Evolutionary conservation across 257 asterid genomes (phyloP).

Genomic region (Solanum sparsipilum): DNA sequence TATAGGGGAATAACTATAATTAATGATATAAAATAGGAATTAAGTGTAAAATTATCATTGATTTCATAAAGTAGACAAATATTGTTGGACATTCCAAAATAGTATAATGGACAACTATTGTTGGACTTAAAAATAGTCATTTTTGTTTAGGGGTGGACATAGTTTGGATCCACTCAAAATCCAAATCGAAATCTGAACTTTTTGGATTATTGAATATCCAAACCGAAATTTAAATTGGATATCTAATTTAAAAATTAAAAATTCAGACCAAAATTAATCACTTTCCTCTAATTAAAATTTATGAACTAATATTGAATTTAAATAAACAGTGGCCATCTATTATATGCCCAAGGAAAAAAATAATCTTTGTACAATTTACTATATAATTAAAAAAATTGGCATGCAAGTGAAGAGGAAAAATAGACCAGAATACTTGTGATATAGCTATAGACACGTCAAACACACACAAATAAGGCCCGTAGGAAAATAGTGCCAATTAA

Average conservation of each 20-base stretch:
- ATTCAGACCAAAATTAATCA: too few species aligned
- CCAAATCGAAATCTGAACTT: too few species aligned
- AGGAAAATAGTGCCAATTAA: background rate
- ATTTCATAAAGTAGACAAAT: too few species aligned
- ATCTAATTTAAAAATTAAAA: too few species aligned
- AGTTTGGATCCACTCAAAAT: background rate
- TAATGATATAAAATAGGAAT: too few species aligned
- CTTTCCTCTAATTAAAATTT: background rate
- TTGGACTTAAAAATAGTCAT: too few species aligned
- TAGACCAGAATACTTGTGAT: background rate
- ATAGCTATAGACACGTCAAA: background rate
- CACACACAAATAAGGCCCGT: background rate
- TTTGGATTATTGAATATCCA: background rate
- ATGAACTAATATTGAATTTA: background rate
- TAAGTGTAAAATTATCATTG: too few species aligned
- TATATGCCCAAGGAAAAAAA: background rate
- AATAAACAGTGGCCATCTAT: background rate
- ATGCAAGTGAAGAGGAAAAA: background rate
- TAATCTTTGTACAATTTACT: background rate
- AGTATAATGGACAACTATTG: too few species aligned
- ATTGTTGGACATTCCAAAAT: too few species aligned
- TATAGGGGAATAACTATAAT: too few species aligned
- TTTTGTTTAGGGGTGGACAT: background rate
- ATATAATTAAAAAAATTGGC: background rate
- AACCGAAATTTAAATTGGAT: too few species aligned